Conservation (phyloP, 495 filamentous ascomycete genomes). For the Tetracladium marchalianum region DNA sequence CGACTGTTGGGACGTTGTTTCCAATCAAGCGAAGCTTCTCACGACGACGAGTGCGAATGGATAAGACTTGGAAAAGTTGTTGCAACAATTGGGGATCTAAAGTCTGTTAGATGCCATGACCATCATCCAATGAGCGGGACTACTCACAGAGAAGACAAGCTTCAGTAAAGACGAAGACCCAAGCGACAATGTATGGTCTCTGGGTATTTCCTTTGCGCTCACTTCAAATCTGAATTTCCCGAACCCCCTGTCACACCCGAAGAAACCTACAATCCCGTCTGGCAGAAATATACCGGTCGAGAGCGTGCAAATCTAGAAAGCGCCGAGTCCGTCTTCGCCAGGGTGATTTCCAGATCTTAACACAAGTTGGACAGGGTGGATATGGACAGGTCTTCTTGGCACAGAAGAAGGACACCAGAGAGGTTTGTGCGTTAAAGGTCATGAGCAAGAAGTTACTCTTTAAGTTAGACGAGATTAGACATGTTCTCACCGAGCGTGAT, state of each 20-base stretch:
- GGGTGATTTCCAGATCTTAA: slow-evolving; percentile 94
- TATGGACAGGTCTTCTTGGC: slow-evolving; percentile 97
- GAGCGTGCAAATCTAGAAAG: slow-evolving; percentile 94
- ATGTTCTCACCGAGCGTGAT: slow-evolving; percentile 94
- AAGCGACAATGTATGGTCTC: too few species aligned
- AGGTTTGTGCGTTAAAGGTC: slow-evolving; percentile 95
- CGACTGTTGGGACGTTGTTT: slow-evolving; percentile 34
- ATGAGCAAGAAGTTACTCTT: slow-evolving; percentile 99
- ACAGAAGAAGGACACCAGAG: slow-evolving; percentile 92
- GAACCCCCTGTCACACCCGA: slow-evolving; percentile 64
- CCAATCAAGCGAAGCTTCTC: slow-evolving; percentile 32
- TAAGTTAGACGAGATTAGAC: slow-evolving; percentile 92
- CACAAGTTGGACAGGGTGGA: slow-evolving; percentile 94
- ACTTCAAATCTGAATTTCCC: slow-evolving; percentile 73
- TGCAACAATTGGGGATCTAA: slow-evolving; percentile 12
- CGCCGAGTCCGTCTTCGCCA: slow-evolving; percentile 85
- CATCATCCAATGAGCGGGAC: too few species aligned
- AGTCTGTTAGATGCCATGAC: not conserved
- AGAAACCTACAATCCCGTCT: slow-evolving; percentile 71
- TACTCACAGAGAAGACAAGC: too few species aligned
- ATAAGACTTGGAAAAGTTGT: slow-evolving; percentile 16
- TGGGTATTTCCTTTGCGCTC: too few species aligned
- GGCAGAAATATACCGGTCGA: slow-evolving; percentile 82
- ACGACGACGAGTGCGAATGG: slow-evolving; percentile 17
- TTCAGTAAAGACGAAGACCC: too few species aligned